phyloP scores from a whole-genome alignment of 2,329 filamentous ascomycete genomes.

The Trichoderma breve region DNA sequence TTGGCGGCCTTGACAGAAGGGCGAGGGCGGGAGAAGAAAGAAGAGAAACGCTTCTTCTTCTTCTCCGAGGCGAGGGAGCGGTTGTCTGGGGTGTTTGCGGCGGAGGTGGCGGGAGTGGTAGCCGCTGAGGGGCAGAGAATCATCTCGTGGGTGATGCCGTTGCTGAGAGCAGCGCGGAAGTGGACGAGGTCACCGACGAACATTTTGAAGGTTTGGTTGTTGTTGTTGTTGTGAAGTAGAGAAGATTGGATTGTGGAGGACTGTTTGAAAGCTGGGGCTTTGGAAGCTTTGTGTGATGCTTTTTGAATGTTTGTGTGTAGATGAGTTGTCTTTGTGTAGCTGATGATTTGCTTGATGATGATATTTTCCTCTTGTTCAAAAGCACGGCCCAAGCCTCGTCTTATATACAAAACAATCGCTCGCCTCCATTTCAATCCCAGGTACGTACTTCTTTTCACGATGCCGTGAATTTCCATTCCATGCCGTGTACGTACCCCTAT shows the following conservation, averaged over 20 bases:
- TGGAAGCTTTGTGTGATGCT: background rate
- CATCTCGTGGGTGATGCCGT: background rate
- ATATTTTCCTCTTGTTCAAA: background rate
- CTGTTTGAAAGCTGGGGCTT: background rate
- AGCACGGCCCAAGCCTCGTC: background rate
- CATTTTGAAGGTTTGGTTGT: conserved; percentile 24
- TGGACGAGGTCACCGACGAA: conserved; percentile 31
- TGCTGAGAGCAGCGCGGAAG: conserved; percentile 23
- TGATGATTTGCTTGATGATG: background rate
- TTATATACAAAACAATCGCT: background rate
- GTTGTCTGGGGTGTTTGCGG: conserved; percentile 16
- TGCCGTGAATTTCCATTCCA: conserved; percentile 17
- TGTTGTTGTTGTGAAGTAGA: background rate
- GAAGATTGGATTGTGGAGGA: background rate
- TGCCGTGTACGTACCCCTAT: background rate
- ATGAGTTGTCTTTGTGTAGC: background rate
- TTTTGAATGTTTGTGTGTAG: background rate
- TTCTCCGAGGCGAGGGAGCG: background rate
- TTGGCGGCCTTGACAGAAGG: background rate
- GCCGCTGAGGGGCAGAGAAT: background rate
- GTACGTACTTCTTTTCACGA: conserved; percentile 16
- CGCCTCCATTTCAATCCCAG: background rate
- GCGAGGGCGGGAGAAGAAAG: background rate
- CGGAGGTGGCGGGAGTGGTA: background rate
- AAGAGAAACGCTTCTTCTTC: background rate